phyloP scores from a whole-genome alignment of 345 rosid species.

The Ceriops tagal region DNA sequence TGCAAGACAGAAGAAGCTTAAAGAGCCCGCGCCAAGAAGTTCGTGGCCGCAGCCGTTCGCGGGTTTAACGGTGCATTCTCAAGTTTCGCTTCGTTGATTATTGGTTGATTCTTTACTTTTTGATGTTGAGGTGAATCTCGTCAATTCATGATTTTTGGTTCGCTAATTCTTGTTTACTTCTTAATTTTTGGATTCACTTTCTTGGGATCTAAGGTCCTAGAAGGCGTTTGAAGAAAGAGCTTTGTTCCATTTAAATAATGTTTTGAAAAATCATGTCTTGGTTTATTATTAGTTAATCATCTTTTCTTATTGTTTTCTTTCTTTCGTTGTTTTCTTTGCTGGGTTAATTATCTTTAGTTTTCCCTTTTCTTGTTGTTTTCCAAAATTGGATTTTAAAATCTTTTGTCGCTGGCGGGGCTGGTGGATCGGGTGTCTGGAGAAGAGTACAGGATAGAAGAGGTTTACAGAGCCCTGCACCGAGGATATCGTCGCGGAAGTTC shows the following conservation, averaged over 20 bases:
- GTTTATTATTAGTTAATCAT: too few species aligned
- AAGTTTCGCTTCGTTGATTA: neutral
- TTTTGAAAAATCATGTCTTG: too few species aligned
- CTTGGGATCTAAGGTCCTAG: too few species aligned
- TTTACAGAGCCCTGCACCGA: constrained; percentile 67
- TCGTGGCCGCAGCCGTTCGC: constrained; percentile 74
- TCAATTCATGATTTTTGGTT: too few species aligned
- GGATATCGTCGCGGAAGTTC: constrained; percentile 78
- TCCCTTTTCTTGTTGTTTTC: neutral
- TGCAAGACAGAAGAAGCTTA: constrained; percentile 64
- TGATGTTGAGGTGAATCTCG: neutral
- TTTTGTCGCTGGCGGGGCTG: neutral
- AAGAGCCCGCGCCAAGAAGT: constrained; percentile 61
- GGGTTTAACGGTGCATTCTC: constrained; percentile 72
- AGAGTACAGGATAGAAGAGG: constrained; percentile 53
- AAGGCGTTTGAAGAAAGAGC: too few species aligned
- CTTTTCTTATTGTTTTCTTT: too few species aligned
- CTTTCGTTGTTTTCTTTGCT: neutral
- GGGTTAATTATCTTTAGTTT: neutral
- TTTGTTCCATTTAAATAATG: too few species aligned
- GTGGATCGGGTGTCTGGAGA: constrained; percentile 65
- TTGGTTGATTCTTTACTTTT: neutral
- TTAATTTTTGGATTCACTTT: too few species aligned
- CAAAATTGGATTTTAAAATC: neutral
- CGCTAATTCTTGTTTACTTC: too few species aligned